phyloP scores from a whole-genome alignment of 129 eudicot genomes.

The Saussurea involucrata region DNA sequence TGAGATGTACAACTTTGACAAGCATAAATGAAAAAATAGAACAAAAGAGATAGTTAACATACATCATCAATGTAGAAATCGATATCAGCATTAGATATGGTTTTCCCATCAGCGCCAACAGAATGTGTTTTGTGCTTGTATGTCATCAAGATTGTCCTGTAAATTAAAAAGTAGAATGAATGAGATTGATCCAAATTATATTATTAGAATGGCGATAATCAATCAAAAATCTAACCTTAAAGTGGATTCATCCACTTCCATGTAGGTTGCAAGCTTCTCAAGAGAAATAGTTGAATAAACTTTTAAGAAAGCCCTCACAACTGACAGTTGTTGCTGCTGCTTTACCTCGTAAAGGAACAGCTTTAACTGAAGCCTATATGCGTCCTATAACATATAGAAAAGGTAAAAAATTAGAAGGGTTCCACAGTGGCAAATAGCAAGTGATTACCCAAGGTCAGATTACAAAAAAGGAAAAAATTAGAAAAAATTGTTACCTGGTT shows the following conservation, averaged over 20 bases:
- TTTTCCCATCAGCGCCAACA: slow-evolving; percentile 75
- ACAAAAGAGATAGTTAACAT: slow-evolving; percentile 6
- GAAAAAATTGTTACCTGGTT: slow-evolving; percentile 59
- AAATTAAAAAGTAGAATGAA: slow-evolving; percentile 5
- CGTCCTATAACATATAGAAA: slow-evolving; percentile 48
- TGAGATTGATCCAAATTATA: neutral
- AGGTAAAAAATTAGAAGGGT: neutral
- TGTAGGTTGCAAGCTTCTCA: slow-evolving; percentile 76
- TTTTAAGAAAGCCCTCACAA: slow-evolving; percentile 74
- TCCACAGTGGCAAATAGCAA: neutral
- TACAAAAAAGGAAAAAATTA: neutral
- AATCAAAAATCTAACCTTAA: slow-evolving; percentile 49
- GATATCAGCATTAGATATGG: slow-evolving; percentile 79
- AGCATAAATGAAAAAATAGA: neutral
- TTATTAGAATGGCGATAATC: neutral
- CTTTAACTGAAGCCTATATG: slow-evolving; percentile 92
- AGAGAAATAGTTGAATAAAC: slow-evolving; percentile 84
- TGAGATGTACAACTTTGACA: neutral
- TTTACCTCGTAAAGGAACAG: slow-evolving; percentile 89
- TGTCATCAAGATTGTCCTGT: slow-evolving; percentile 92
- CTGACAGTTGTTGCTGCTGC: slow-evolving; percentile 79
- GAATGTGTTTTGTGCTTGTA: slow-evolving; percentile 96
- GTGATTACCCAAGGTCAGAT: neutral
- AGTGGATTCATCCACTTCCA: slow-evolving; percentile 89
- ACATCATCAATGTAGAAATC: slow-evolving; percentile 88